Conservation (phyloP, 495 filamentous ascomycete genomes). For the Daldinia caldariorum region DNA sequence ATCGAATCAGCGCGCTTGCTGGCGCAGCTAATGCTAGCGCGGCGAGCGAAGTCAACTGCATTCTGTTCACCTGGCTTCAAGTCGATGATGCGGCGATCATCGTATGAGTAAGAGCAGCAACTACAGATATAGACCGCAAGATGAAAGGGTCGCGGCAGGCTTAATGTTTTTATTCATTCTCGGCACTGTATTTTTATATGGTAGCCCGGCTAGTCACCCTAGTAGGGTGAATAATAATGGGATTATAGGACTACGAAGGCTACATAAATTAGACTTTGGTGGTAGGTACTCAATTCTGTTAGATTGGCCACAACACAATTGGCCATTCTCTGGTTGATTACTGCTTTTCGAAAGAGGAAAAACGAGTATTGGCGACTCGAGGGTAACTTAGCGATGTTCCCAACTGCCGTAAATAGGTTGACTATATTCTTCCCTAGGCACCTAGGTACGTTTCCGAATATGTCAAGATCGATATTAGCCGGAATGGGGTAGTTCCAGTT, state of each 20-base stretch:
- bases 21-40: conserved; percentile 47
- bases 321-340: background rate
- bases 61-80: conserved; percentile 34
- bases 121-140: background rate
- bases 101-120: conserved; percentile 10
- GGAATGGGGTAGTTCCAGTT: conserved; percentile 20
- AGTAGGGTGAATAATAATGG: conserved; percentile 7
- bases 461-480: conserved; percentile 34
- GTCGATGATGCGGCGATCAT: conserved; percentile 8
- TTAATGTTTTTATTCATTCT: conserved; percentile 24
- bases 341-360: conserved; percentile 2
- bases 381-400: background rate
- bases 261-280: conserved; percentile 6
- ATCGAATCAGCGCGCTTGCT: conserved; percentile 49
- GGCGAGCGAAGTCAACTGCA: conserved; percentile 45
- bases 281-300: background rate
- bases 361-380: background rate
- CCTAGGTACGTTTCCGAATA: background rate
- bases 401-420: conserved; percentile 23
- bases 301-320: background rate
- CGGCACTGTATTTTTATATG: background rate
- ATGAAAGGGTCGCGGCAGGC: conserved; percentile 14
- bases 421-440: background rate
- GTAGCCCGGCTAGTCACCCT: background rate
- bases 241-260: conserved; percentile 12